Percentiles rank a stretch among this genome's conserved stretches.
Conservation (phyloP, 2,329 filamentous ascomycete genomes). For the Balansia obtecta region DNA sequence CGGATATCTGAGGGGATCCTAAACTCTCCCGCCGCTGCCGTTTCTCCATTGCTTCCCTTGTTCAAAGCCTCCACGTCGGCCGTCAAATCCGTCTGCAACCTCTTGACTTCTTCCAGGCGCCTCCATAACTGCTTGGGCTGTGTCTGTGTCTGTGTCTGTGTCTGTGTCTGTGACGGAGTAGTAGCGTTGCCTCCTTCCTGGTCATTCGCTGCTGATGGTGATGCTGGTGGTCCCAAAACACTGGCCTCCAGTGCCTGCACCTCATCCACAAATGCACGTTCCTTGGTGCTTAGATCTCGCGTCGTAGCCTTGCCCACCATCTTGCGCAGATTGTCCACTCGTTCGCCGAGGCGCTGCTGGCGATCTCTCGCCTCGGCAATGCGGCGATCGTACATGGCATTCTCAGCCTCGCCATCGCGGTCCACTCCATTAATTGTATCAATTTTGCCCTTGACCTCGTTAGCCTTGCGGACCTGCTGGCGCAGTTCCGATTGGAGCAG, state of each 20-base stretch:
- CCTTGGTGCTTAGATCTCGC: constrained; percentile 31
- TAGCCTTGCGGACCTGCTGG: constrained; percentile 54
- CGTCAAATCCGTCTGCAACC: constrained; percentile 33
- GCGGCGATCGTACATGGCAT: constrained; percentile 46
- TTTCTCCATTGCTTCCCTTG: constrained; percentile 16
- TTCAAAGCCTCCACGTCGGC: constrained; percentile 36
- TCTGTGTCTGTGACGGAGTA: too few species aligned
- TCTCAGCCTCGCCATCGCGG: constrained; percentile 37
- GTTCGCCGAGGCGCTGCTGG: constrained; percentile 42
- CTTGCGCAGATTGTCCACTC: constrained; percentile 46
- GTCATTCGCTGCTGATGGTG: too few species aligned
- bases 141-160: too few species aligned
- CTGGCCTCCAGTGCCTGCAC: constrained; percentile 42
- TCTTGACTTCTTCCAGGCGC: constrained; percentile 25
- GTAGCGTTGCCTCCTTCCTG: too few species aligned
- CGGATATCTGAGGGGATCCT: constrained; percentile 48
- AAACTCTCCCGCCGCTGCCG: constrained; percentile 26
- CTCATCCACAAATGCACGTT: constrained; percentile 33
- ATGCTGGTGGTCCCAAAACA: constrained; percentile 24
- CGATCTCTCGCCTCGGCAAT: constrained; percentile 40
- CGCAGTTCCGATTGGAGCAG: constrained; percentile 54
- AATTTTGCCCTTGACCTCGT: constrained; percentile 52
- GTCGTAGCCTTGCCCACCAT: constrained; percentile 28
- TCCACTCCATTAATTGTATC: constrained; percentile 44
- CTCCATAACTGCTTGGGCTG: constrained; percentile 7